Conservation (phyloP, 768 basidiomycete species). For the Lentinus tigrinus region DNA sequence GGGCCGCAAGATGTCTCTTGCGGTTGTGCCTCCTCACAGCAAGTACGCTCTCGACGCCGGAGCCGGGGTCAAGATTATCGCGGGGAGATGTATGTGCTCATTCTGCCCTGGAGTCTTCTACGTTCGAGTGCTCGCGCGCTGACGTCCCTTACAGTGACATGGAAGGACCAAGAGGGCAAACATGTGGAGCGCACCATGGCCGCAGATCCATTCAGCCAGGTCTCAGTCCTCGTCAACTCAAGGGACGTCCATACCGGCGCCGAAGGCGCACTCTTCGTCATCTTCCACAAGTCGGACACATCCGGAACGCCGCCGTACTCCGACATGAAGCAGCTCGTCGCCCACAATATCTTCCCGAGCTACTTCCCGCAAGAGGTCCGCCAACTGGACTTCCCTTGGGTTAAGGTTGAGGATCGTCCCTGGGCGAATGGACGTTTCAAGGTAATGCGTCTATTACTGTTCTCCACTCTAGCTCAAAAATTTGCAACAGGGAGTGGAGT, state of each 20-base stretch:
- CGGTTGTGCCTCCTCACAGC: too few relatives aligned
- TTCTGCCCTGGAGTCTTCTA: too few relatives aligned
- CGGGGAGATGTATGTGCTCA: too few relatives aligned
- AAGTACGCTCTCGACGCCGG: too few relatives aligned
- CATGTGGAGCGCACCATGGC: too few relatives aligned
- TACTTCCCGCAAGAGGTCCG: constrained; percentile 18
- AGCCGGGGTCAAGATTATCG: too few relatives aligned
- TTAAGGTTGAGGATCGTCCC: constrained; percentile 24
- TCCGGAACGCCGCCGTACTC: constrained; percentile 18
- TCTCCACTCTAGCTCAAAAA: too few relatives aligned
- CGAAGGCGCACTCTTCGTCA: constrained; percentile 20
- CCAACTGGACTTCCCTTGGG: constrained; percentile 25
- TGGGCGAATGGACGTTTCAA: constrained; percentile 19
- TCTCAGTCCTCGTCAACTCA: background rate
- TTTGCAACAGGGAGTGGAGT: constrained; percentile 26
- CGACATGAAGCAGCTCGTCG: constrained; percentile 23
- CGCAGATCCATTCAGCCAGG: too few relatives aligned
- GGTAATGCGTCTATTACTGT: background rate
- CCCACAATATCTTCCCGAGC: constrained; percentile 14
- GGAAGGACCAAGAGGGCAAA: too few relatives aligned
- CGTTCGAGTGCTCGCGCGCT: too few relatives aligned
- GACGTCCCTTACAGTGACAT: too few relatives aligned
- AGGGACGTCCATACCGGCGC: constrained; percentile 2
- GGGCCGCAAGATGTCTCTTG: too few relatives aligned
- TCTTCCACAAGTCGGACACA: background rate